phyloP scores from a whole-genome alignment of 2,329 filamentous ascomycete genomes.

The Ophiostoma pallidulum region DNA sequence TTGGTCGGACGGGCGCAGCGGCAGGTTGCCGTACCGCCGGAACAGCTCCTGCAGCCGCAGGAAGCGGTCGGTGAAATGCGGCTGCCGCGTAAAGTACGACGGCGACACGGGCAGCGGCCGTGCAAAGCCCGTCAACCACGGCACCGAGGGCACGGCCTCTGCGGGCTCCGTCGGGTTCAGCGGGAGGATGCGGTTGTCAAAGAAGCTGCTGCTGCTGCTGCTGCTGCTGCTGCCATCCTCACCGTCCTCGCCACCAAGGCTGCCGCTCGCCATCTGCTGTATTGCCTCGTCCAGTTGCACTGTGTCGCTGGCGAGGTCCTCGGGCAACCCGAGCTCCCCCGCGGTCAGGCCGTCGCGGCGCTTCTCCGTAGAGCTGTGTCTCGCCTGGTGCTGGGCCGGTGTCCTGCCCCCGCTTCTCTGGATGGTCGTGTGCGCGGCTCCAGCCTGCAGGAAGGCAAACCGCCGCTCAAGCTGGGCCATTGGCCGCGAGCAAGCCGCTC shows the following conservation, averaged over 20 bases:
- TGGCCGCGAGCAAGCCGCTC: neutral
- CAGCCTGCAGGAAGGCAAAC: constrained; percentile 11
- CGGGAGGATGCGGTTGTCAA: too few species aligned
- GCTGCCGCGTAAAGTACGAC: constrained; percentile 88
- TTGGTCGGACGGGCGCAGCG: constrained; percentile 54
- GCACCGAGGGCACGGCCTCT: too few species aligned
- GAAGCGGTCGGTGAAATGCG: constrained; percentile 76
- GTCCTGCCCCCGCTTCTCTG: neutral
- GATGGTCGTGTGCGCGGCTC: neutral
- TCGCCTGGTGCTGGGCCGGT: neutral
- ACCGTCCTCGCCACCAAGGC: too few species aligned
- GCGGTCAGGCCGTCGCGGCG: neutral
- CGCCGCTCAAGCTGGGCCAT: constrained; percentile 13
- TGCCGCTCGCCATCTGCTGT: too few species aligned
- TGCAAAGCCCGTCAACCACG: constrained; percentile 37
- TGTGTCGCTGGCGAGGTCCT: too few species aligned
- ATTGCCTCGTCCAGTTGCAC: too few species aligned
- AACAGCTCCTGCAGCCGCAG: constrained; percentile 64
- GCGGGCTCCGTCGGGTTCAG: too few species aligned
- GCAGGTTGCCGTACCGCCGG: constrained; percentile 63
- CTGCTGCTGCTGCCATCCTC: too few species aligned
- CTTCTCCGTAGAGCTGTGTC: neutral
- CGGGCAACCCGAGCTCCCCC: too few species aligned
- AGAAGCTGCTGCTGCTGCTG: too few species aligned
- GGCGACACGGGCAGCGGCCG: constrained; percentile 75